These are phyloP conservation scores for Leptographium lundbergii DNA, from an alignment of 2,329 filamentous ascomycete species.

Conservation along the genomic window DNA sequence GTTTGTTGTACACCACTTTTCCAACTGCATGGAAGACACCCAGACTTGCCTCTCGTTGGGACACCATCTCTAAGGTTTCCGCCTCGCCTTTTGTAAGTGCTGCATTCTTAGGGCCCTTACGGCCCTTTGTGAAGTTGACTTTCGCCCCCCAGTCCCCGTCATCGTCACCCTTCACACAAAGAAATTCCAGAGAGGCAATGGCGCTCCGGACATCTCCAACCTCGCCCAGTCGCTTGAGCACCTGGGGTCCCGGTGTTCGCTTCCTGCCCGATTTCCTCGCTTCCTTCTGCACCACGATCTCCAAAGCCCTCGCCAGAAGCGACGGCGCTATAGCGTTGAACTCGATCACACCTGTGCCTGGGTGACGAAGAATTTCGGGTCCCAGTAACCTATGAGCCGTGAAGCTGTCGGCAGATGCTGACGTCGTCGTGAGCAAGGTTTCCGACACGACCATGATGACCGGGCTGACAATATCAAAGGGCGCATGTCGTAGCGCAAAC, in stretches of 20 bases:
- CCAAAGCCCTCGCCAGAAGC: slow-evolving; percentile 71
- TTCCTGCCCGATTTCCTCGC: slow-evolving; percentile 63
- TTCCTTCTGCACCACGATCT: slow-evolving; percentile 74
- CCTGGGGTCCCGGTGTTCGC: slow-evolving; percentile 62
- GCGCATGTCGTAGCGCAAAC: slow-evolving; percentile 22
- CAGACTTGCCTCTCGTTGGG: slow-evolving; percentile 75
- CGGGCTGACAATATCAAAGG: slow-evolving; percentile 44
- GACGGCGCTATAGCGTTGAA: slow-evolving; percentile 90
- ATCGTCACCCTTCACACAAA: slow-evolving; percentile 73
- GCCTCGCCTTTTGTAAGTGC: slow-evolving; percentile 63
- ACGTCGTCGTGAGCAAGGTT: slow-evolving; percentile 73
- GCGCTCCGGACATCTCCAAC: slow-evolving; percentile 88
- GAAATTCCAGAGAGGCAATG: slow-evolving; percentile 82
- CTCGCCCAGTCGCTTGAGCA: slow-evolving; percentile 69
- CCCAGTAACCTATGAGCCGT: slow-evolving; percentile 85
- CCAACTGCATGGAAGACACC: slow-evolving; percentile 95
- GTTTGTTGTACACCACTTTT: slow-evolving; percentile 93
- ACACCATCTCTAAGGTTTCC: slow-evolving; percentile 68
- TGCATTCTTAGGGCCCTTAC: slow-evolving; percentile 43
- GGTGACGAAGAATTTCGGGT: slow-evolving; percentile 71
- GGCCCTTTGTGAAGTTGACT: slow-evolving; percentile 56
- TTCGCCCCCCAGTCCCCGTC: slow-evolving; percentile 63
- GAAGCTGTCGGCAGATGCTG: slow-evolving; percentile 77
- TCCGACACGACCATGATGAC: slow-evolving; percentile 88
- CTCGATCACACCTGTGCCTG: slow-evolving; percentile 67